phyloP scores from a whole-genome alignment of 208 protist species.

The Angomonas deanei region DNA sequence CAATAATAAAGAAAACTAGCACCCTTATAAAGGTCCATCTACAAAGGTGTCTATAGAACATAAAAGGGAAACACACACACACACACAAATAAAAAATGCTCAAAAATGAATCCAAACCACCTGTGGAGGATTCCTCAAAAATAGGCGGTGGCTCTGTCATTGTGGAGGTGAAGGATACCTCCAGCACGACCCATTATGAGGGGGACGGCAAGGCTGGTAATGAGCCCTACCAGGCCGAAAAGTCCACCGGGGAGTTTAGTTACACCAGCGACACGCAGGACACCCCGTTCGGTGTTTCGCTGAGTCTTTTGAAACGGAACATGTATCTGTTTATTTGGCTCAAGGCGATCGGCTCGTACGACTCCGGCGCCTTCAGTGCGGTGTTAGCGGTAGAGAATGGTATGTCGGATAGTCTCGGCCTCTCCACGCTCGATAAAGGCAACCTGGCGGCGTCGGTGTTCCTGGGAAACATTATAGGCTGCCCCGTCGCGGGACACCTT shows the following conservation, averaged over 20 bases:
- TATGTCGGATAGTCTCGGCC: slow-evolving; percentile 57
- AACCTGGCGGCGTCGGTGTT: slow-evolving; percentile 79
- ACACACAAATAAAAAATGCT: not conserved
- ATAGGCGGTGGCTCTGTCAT: too few relatives aligned
- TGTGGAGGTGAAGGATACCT: too few relatives aligned
- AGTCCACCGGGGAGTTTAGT: not conserved
- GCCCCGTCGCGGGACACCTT: slow-evolving; percentile 62
- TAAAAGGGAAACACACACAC: slow-evolving; percentile 5
- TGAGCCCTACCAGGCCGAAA: too few relatives aligned
- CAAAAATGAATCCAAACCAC: not conserved
- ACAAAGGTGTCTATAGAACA: not conserved
- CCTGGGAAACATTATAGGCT: slow-evolving; percentile 79
- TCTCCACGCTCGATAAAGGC: slow-evolving; percentile 55
- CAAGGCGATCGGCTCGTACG: slow-evolving; percentile 81
- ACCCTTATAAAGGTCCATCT: not conserved
- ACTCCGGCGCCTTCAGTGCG: slow-evolving; percentile 86
- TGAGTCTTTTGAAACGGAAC: slow-evolving; percentile 39
- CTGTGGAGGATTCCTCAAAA: not conserved
- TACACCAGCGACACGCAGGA: not conserved
- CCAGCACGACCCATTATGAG: too few relatives aligned
- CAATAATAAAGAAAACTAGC: not conserved
- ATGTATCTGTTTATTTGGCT: slow-evolving; percentile 75
- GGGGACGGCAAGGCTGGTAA: too few relatives aligned
- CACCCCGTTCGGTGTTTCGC: not conserved
- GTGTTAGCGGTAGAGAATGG: slow-evolving; percentile 63